These are phyloP conservation scores for Vavraia culicis DNA, from an alignment of 371 early-diverging fungal species.

Conservation along the genomic window DNA sequence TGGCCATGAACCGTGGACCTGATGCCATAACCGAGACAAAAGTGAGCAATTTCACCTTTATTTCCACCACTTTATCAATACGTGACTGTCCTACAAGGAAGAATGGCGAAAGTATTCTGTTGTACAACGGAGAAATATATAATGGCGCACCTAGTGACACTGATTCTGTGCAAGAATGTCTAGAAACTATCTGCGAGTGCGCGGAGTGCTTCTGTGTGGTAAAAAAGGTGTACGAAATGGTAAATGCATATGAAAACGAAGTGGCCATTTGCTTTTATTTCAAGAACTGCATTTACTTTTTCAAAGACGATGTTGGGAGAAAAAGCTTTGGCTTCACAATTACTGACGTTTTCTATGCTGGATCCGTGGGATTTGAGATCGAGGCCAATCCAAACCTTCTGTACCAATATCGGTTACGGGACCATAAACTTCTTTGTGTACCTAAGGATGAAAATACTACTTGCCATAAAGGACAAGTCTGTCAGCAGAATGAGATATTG, in stretches of 20 bases:
- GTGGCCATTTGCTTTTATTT: constrained; percentile 12
- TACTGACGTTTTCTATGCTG: constrained; percentile 4
- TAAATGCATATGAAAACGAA: constrained; percentile 23
- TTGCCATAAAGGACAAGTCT: background rate
- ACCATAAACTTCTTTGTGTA: background rate
- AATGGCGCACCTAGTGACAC: constrained; percentile 22
- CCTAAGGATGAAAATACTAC: background rate
- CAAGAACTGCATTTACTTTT: constrained; percentile 7
- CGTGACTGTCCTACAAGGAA: too few relatives aligned
- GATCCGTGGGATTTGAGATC: constrained; percentile 13
- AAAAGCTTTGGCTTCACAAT: constrained; percentile 22
- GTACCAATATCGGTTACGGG: constrained; percentile 16
- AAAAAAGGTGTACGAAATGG: constrained; percentile 10
- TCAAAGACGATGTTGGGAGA: constrained; percentile 35
- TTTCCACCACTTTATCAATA: too few relatives aligned
- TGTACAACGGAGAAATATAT: constrained; percentile 35
- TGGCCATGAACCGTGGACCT: too few relatives aligned
- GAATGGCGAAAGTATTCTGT: constrained; percentile 3
- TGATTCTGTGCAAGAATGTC: constrained; percentile 6
- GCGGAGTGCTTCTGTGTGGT: background rate
- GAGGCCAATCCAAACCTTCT: constrained; percentile 19
- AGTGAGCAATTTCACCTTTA: too few relatives aligned
- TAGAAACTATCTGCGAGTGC: too few relatives aligned
- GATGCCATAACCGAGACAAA: too few relatives aligned
- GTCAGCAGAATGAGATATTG: too few relatives aligned